Evolutionary conservation across 805 yeast genomes (phyloP), one percentile per base, ranked within the genome.

Genomic region (Suhomyces sp.): DNA sequence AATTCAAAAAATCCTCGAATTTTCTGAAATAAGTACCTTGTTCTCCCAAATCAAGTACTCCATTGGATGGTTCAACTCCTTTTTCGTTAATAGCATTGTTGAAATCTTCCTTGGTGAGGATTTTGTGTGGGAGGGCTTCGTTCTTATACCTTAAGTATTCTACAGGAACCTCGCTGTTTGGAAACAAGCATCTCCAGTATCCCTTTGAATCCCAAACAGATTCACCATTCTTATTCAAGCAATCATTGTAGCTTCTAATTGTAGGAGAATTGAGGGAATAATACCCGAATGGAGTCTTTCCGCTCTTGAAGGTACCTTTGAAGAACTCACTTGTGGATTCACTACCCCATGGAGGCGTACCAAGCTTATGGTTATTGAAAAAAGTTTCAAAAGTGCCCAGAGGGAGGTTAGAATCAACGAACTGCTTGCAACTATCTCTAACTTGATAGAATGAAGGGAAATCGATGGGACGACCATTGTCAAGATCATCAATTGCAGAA

Each of bases 121-220:
- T 51, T 22, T 50, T 49, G 14, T 53, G 53, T 4, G 59, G 48
- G 12, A 57, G 47, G 27, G 52, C 38, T 25, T 47, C 42, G 23
- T 51, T 39, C 52, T 57, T 50, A 45, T 46, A 33, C 48, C 44
- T 42, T 56, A 65, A 44, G 35, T 63, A 27, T 39, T 54, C 38
- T 50, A 65, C 33, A 48, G 70, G 43, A 41, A 66, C 31, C 58
- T 60, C 51, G 21, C 59, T 40, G 44, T 70, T 70, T 9, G 96
- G 95, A 58, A 90, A 83, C 29, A 91, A 63, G 61, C 98, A 91
- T 53, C 90, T 76, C 97, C 97, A 91, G 57, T 80, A 75, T 0
- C 97, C 98, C 15, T 73, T 69, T 23, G 76, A 62, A 53, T 88
- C 95, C 96, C 97, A 91, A 9, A 79, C 80, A 0, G 87, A 76